Base-by-base conservation (phyloP, 306 rosid species). In the Rosa lucieae region DNA sequence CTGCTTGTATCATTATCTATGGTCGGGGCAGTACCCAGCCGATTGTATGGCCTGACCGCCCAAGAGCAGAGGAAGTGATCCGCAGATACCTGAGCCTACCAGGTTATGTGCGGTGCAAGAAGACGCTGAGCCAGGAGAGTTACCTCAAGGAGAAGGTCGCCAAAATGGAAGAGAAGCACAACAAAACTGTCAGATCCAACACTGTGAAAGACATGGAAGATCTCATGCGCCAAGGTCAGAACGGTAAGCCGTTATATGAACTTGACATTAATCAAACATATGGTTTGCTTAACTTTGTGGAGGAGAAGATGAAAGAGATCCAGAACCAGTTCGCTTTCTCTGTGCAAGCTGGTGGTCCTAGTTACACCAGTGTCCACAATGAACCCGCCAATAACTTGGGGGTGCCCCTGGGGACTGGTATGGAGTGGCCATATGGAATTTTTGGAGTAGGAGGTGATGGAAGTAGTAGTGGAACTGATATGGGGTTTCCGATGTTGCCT, bases 21-120 rank as follows among this genome's bases (percentile, higher is more conserved):
- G 78, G 80, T n/a, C 84, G 81, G 2, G 68, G 18, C 20, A 84
- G 75, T n/a, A 46, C 39, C 6, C 75, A 77, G 35, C 82, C 83
- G 0, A 12, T 49, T 5, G 59, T 84, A 35, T 87, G 88, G 88
- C 88, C 90, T 4, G 69, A 78, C 3, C 52, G 8, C 29, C 46
- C 73, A 21, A 76, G 7, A 39, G 88, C 67, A 3, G 76, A 75
- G 40, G 42, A 49, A 15, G 43, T 71, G 13, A 7, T 49, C 20
- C 11, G 8, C 10, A 48, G 8, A 37, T 49, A 48, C 26, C 42
- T 6, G 2, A 8, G 44, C 8, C 6, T 72, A 17, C 75, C 61
- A 5, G 23, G 35, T 29, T 9, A 1, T 6, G 10, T 48, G 18
- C 65, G 46, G 4, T 4, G 18, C 18, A 72, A 5, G 18, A 51